Percentiles rank a stretch among this genome's conserved stretches.
Evolutionary conservation across 768 basidiomycete genomes (phyloP).

Genomic region (Lactifluus rugatus): DNA sequence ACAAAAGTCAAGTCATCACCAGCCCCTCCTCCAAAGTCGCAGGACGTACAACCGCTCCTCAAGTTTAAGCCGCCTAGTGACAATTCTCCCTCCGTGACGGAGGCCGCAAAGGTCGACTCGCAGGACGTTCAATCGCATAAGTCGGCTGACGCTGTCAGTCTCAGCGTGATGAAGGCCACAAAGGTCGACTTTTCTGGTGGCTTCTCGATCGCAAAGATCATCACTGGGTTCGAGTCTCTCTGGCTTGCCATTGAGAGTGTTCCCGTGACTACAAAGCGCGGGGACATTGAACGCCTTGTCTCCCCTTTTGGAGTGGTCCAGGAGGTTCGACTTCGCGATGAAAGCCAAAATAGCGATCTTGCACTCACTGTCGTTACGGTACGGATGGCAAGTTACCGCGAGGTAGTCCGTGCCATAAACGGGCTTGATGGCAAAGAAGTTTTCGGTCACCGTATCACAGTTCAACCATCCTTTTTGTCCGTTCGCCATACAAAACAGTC

Average conservation of each 20-base stretch:
- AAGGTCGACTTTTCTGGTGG: conserved; percentile 50
- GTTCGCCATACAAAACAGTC: conserved; percentile 30
- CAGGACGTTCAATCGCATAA: background rate
- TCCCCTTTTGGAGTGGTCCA: conserved; percentile 39
- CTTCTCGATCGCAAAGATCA: conserved; percentile 45
- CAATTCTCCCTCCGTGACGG: too few relatives aligned
- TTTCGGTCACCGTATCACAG: conserved; percentile 33
- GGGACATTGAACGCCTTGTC: conserved; percentile 32
- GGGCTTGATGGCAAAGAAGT: conserved; percentile 39
- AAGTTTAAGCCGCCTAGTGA: too few relatives aligned
- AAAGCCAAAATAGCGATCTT: background rate
- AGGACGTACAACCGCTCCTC: too few relatives aligned
- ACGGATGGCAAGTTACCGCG: conserved; percentile 37
- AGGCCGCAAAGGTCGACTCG: too few relatives aligned
- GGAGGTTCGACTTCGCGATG: conserved; percentile 25
- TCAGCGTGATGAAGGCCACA: conserved; percentile 44
- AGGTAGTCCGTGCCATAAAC: conserved; percentile 44
- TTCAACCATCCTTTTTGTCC: conserved; percentile 37
- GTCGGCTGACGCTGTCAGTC: conserved; percentile 8
- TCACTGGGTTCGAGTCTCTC: conserved; percentile 61
- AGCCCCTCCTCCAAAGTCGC: too few relatives aligned
- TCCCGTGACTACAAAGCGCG: conserved; percentile 28
- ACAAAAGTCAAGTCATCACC: too few relatives aligned
- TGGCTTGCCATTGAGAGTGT: conserved; percentile 49
- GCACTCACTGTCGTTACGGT: conserved; percentile 30